These are phyloP conservation scores for Entomortierella chlamydospora DNA, from an alignment of 192 early-diverging fungal genomes.

Conservation along the genomic window DNA sequence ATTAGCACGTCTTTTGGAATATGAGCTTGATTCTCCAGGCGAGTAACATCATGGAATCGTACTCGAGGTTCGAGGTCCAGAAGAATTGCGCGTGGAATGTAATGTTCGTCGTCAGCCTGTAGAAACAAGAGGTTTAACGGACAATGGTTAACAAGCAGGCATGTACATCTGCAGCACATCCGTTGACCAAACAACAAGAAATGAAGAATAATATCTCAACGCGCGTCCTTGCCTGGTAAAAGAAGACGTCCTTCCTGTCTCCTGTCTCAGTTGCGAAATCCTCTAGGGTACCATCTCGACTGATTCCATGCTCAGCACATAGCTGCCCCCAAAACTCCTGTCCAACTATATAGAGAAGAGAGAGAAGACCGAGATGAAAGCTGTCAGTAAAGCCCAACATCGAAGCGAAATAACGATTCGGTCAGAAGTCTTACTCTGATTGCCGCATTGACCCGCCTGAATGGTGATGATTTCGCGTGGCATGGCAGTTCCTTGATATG, in stretches of 20 bases:
- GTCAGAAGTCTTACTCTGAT: conserved; percentile 80
- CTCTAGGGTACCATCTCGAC: conserved; percentile 92
- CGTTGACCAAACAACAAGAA: too few relatives aligned
- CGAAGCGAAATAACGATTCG: background rate
- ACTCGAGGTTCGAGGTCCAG: conserved; percentile 95
- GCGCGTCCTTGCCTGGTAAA: conserved; percentile 82
- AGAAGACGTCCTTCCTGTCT: conserved; percentile 98
- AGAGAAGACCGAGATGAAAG: background rate
- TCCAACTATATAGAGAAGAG: conserved; percentile 73
- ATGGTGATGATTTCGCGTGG: conserved; percentile 96
- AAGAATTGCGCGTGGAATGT: conserved; percentile 93
- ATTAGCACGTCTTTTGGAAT: background rate
- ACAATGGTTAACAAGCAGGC: background rate
- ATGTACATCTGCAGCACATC: background rate
- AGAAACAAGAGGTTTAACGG: background rate
- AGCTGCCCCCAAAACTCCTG: conserved; percentile 95
- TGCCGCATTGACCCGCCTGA: conserved; percentile 97
- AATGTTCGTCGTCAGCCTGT: conserved; percentile 99
- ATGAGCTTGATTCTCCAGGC: background rate
- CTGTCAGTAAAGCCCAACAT: background rate
- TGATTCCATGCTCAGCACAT: conserved; percentile 96
- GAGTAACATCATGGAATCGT: conserved; percentile 16
- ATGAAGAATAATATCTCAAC: background rate
- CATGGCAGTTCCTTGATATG: conserved; percentile 55
- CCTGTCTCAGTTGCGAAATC: conserved; percentile 89